Conservation (phyloP, 2,329 filamentous ascomycete genomes). For the Aspergillus jensenii region DNA sequence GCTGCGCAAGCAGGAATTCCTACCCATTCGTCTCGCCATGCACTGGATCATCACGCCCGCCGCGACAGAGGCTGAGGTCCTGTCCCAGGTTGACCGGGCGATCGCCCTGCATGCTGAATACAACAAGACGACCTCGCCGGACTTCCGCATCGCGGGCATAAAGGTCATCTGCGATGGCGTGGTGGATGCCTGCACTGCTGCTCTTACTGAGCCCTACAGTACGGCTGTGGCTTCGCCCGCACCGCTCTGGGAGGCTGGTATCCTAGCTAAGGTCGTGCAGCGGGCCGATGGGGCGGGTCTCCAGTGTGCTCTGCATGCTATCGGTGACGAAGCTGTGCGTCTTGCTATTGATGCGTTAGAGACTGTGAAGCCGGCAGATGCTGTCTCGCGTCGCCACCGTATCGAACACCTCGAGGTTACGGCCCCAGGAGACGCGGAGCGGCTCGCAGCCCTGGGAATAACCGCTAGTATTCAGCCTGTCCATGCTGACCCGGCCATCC, state of each 20-base stretch:
- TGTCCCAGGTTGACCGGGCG: constrained; percentile 48
- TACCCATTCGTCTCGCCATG: constrained; percentile 45
- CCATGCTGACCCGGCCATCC: constrained; percentile 45
- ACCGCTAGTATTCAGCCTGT: constrained; percentile 41
- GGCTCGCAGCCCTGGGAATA: constrained; percentile 48
- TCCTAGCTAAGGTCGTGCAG: constrained; percentile 43
- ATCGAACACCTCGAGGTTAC: constrained; percentile 55
- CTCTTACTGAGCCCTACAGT: constrained; percentile 31
- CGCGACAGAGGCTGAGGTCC: constrained; percentile 34
- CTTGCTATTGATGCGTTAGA: constrained; percentile 45
- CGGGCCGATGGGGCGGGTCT: constrained; percentile 45
- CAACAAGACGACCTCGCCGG: constrained; percentile 41
- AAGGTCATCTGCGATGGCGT: constrained; percentile 53
- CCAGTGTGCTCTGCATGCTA: constrained; percentile 53
- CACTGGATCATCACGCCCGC: constrained; percentile 51
- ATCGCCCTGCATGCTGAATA: constrained; percentile 41
- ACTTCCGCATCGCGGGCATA: constrained; percentile 48
- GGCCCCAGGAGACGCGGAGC: constrained; percentile 44
- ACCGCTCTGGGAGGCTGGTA: constrained; percentile 45
- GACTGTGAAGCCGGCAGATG: constrained; percentile 23
- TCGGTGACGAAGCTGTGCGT: constrained; percentile 49
- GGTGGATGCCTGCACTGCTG: constrained; percentile 45
- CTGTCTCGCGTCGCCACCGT: constrained; percentile 41
- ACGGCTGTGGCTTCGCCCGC: constrained; percentile 30
- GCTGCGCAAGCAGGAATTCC: constrained; percentile 28